Evolutionary conservation across 2,329 filamentous ascomycete species (phyloP), one percentile per base, ranked within the genome.

Genomic region (Hymenoscyphus scutula): DNA sequence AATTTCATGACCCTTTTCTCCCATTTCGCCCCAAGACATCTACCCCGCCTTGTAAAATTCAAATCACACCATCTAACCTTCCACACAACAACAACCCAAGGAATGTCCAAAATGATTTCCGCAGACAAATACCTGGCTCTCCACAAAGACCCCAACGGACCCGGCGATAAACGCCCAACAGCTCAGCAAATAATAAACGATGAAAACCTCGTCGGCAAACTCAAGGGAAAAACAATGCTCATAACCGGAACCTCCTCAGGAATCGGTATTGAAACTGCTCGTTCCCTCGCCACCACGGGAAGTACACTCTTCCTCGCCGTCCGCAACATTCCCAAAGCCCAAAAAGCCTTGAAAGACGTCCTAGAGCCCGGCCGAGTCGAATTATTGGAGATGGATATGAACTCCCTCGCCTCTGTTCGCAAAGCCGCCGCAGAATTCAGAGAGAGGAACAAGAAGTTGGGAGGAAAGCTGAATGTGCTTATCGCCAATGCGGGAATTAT

Each of bases 151-250:
- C 23, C 32, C n/a, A 30, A 41, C 13, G 63, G 60, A 7, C 23
- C 58, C 2, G 65, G 65, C 3, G 65, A 66, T 38, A 37, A 58
- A 19, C 56, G 64, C 2, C 65, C 65, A 4, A 66, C 65, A 2
- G 74, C 73, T 3, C 25, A 71, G 5, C 72, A 76, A 59, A 73
- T 76, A 53, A 60, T 77, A 56, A 55, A 73, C 34, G 74, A 76
- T 57, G 69, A 75, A 58, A 64, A 59, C 2, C 64, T 73, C 11
- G 48, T 53, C 13, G 61, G 56, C 29, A 69, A 67, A 56, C 59
- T 75, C 80, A 65, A 79, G 77, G 75, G 72, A 62, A 76, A 76
- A 66, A 70, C 73, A 13, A 69, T 76, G 30, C 62, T 78, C 32
- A 71, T 78, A 61, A 77, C 76, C 5, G 76, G 76, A n/a, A 70